These are phyloP conservation scores for Phytophthora sansomeana DNA, from an alignment of 352 stramenopile genomes.

Conservation along the genomic window DNA sequence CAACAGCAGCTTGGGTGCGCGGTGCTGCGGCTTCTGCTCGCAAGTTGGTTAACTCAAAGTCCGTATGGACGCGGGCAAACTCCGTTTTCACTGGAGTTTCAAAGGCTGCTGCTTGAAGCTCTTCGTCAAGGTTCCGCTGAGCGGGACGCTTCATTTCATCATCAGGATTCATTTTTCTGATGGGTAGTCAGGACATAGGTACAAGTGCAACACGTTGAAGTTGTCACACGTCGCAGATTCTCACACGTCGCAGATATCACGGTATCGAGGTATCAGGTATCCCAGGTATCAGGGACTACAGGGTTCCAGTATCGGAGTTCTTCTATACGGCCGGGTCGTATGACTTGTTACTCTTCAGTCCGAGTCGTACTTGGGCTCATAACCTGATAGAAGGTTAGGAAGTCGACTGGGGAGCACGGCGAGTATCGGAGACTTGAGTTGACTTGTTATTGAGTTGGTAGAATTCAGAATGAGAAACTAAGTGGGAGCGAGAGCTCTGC, in stretches of 20 bases:
- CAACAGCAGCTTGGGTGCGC: no score
- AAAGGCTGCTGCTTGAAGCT: background rate
- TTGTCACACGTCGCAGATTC: conserved; percentile 4
- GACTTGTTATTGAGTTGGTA: background rate
- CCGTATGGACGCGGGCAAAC: no score
- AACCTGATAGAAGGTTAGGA: background rate
- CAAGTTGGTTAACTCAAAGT: no score
- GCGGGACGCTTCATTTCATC: background rate
- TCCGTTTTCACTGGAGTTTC: background rate
- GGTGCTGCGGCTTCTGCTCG: background rate
- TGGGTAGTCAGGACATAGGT: background rate
- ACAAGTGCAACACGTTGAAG: conserved; percentile 2
- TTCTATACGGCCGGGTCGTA: background rate
- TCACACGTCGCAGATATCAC: background rate
- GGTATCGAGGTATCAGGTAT: background rate
- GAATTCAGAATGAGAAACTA: background rate
- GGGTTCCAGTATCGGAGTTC: background rate
- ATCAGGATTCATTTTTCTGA: background rate
- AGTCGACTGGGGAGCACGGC: background rate
- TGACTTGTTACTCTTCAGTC: background rate
- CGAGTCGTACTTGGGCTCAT: background rate
- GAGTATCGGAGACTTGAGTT: background rate
- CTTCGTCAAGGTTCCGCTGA: background rate
- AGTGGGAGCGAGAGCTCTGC: background rate
- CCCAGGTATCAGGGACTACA: background rate